Evolutionary conservation across 805 yeast genomes (phyloP).

Genomic region (Grigorovia humatica): DNA sequence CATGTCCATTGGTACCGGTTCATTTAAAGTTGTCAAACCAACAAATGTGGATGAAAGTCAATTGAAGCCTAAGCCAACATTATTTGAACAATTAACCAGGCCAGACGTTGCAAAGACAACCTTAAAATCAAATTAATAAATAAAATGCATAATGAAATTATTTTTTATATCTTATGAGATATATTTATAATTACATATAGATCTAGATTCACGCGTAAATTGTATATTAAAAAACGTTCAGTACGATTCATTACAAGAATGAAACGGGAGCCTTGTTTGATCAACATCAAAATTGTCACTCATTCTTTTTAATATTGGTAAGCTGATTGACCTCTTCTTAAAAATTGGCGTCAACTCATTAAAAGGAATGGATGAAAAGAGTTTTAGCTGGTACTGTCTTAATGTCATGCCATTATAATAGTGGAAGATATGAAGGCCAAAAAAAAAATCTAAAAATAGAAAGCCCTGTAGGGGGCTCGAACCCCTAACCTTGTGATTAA

Average conservation of each 20-base stretch:
- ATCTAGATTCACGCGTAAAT: neutral
- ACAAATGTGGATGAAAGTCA: constrained; percentile 37
- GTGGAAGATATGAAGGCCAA: neutral
- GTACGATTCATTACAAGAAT: neutral
- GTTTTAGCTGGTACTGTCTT: no score
- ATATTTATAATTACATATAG: neutral
- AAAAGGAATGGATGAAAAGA: no score
- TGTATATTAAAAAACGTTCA: constrained; percentile 1
- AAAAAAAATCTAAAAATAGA: constrained; percentile 6
- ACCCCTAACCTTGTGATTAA: constrained; percentile 29
- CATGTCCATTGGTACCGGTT: constrained; percentile 95
- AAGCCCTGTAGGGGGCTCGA: constrained; percentile 30
- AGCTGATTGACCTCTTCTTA: no score
- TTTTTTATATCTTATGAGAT: neutral
- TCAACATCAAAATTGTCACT: no score
- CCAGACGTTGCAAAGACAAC: constrained; percentile 24
- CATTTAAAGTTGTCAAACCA: constrained; percentile 72
- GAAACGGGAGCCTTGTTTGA: no score
- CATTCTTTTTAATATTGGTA: no score
- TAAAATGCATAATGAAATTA: neutral
- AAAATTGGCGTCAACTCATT: no score
- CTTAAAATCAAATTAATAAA: constrained; percentile 1
- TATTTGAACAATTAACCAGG: constrained; percentile 30
- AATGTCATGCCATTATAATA: no score
- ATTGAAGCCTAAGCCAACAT: constrained; percentile 35